phyloP scores from a whole-genome alignment of 2,329 filamentous ascomycete species.

The Aspergillus ibericus region DNA sequence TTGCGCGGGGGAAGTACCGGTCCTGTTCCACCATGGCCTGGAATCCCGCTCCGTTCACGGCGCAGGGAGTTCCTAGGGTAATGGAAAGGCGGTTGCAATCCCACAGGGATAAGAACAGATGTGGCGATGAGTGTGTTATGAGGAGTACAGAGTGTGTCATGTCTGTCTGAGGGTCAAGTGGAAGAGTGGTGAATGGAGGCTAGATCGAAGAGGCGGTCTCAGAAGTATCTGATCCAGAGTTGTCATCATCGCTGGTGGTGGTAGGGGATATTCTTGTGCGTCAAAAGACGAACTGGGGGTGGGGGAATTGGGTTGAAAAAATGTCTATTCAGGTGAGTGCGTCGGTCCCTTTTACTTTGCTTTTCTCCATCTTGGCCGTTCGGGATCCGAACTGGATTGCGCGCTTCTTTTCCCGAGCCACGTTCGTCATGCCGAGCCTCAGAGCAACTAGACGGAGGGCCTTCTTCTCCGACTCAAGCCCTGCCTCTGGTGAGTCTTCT shows the following conservation, averaged over 20 bases:
- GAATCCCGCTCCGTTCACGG: slow-evolving; percentile 4
- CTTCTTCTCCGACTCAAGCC: slow-evolving; percentile 76
- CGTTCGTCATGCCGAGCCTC: slow-evolving; percentile 67
- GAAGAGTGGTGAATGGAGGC: slow-evolving; percentile 1
- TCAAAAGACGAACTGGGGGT: background rate
- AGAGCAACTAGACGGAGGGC: slow-evolving; percentile 75
- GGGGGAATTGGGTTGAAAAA: background rate
- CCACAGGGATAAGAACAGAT: background rate
- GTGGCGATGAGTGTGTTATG: slow-evolving; percentile 2
- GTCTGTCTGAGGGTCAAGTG: background rate
- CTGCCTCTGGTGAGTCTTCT: slow-evolving; percentile 16
- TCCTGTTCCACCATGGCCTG: slow-evolving; percentile 4
- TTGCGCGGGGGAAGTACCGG: slow-evolving; percentile 14
- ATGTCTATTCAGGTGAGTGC: slow-evolving; percentile 37
- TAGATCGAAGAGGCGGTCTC: slow-evolving; percentile 26
- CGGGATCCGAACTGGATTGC: slow-evolving; percentile 83
- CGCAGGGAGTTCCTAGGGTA: background rate
- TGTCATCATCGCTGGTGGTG: slow-evolving; percentile 41
- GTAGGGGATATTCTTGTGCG: background rate
- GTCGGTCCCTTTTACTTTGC: slow-evolving; percentile 67
- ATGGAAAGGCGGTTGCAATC: slow-evolving; percentile 18
- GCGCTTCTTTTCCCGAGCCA: slow-evolving; percentile 87
- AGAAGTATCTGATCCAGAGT: slow-evolving; percentile 45
- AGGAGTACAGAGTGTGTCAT: background rate
- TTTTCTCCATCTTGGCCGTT: slow-evolving; percentile 76